Evolutionary conservation across 1,284 basidiomycete genomes (phyloP), one percentile per base, ranked within the genome.

Genomic region (Leucoagaricus sp.): DNA sequence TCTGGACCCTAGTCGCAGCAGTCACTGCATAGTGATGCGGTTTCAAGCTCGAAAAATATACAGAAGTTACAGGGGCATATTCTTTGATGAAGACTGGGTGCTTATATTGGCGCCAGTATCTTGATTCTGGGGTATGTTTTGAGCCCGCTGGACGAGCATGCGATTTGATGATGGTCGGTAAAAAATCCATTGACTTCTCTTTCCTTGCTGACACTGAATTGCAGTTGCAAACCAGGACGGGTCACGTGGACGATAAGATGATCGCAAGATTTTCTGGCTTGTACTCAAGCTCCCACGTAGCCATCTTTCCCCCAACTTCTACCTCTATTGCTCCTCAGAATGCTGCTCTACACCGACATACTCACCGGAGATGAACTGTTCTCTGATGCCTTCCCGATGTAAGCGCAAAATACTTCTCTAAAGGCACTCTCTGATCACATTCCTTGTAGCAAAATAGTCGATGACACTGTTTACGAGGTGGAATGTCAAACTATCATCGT

Each of bases 1-100:
- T 92, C 72, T 99, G 93, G 1, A 99, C 89, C 59, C 96, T 82
- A 0, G 95, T 93, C 0, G 94, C 95, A 1, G 95, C 91, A 28
- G 95, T 98, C 49, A 98, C 95, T 15, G 95, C 96, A 77, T 96
- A 98, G 65, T 91, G 82, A 69, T 98, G 93, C 9, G 94, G 95
- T 70, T 85, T 87, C 47, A 88, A 76, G 3, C 86, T 85, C 3
- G 91, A 87, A 73, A 98, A 97, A 69, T 96, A 92, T 34, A 98
- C 82, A 31, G 92, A 91, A 51, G 94, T 96, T 64, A 98, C 87
- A 12, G 94, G 93, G 0, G 94, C 93, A 69, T 95, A 95, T 76
- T 96, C 93, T 74, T 96, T 96, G 73, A 98, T 85, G 72, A 95
- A 94, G 2, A 94, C 87, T 12, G 93, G 91, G 57, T 91, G 80